These are phyloP conservation scores for Alternaria infectoria DNA, from an alignment of 2,329 filamentous ascomycete species.

Conservation along the genomic window DNA sequence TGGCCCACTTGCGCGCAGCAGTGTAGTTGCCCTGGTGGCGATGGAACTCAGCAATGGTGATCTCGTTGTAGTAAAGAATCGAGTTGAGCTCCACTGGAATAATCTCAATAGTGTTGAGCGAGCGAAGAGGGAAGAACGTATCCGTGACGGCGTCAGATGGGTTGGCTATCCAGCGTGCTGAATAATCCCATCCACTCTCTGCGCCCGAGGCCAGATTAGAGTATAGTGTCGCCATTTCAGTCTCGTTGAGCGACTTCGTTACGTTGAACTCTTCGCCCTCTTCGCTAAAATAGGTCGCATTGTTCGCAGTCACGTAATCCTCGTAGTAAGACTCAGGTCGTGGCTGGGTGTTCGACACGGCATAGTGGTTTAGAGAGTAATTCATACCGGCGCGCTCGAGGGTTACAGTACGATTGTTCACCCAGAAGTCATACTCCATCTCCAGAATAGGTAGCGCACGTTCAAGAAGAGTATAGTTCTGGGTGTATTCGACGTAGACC, in stretches of 20 bases:
- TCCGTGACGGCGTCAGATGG: slow-evolving; percentile 65
- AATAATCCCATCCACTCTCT: slow-evolving; percentile 71
- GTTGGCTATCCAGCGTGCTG: slow-evolving; percentile 63
- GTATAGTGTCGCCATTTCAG: slow-evolving; percentile 62
- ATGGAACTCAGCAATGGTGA: slow-evolving; percentile 63
- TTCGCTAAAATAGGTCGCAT: slow-evolving; percentile 65
- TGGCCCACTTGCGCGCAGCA: slow-evolving; percentile 58
- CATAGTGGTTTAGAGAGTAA: slow-evolving; percentile 66
- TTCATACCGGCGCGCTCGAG: slow-evolving; percentile 56
- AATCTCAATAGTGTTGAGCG: slow-evolving; percentile 64
- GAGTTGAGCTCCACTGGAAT: slow-evolving; percentile 72
- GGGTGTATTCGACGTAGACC: slow-evolving; percentile 68
- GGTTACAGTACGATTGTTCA: slow-evolving; percentile 64
- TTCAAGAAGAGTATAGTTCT: slow-evolving; percentile 66
- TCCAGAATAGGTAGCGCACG: slow-evolving; percentile 68
- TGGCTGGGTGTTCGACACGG: slow-evolving; percentile 68
- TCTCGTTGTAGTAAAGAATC: slow-evolving; percentile 71
- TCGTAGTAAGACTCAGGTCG: slow-evolving; percentile 72
- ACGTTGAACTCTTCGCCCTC: slow-evolving; percentile 66
- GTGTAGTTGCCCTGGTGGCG: slow-evolving; percentile 58
- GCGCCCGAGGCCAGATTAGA: slow-evolving; percentile 69
- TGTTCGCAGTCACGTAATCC: slow-evolving; percentile 70
- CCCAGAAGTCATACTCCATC: slow-evolving; percentile 69
- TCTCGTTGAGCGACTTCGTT: slow-evolving; percentile 57
- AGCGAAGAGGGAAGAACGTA: slow-evolving; percentile 69